A percentile compares a stretch with the other conserved stretches of the same genome.
These are phyloP conservation scores for Rhodotorula paludigena DNA, from an alignment of 768 basidiomycete genomes.

Conservation along the genomic window DNA sequence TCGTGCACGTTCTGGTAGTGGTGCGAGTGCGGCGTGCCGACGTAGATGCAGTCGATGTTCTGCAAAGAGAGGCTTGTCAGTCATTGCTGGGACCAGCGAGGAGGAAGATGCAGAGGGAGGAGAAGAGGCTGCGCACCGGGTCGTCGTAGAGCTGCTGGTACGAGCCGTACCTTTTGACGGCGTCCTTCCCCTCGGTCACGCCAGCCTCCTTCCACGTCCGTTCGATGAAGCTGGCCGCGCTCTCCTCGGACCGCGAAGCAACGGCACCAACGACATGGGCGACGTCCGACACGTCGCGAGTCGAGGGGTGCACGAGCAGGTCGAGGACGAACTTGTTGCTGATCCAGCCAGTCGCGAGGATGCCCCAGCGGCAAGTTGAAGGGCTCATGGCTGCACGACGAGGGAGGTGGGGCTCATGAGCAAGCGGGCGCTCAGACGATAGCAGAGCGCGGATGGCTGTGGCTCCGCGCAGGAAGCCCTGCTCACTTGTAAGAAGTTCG, in stretches of 20 bases:
- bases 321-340: constrained; percentile 34
- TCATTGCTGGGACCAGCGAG: background rate
- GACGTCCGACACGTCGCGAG: constrained; percentile 42
- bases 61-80: constrained; percentile 10
- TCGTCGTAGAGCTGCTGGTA: constrained; percentile 43
- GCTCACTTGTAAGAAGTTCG: no score
- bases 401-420: no score
- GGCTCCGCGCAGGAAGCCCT: no score
- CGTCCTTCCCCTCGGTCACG: constrained; percentile 37
- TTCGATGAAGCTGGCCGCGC: constrained; percentile 44
- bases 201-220: constrained; percentile 42
- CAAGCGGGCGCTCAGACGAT: no score
- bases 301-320: constrained; percentile 37
- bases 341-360: constrained; percentile 24
- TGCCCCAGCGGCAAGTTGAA: constrained; percentile 19
- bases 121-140: constrained; percentile 10
- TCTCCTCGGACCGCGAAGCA: constrained; percentile 41
- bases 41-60: constrained; percentile 47
- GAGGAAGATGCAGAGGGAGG: background rate
- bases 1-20: constrained; percentile 45
- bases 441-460: no score
- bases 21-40: constrained; percentile 46
- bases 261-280: constrained; percentile 45
- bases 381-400: no score
- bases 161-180: constrained; percentile 40